Evolutionary conservation across 2,329 filamentous ascomycete genomes (phyloP), one percentile per base, ranked within the genome.

Genomic region (Trichophyton mentagrophytes): DNA sequence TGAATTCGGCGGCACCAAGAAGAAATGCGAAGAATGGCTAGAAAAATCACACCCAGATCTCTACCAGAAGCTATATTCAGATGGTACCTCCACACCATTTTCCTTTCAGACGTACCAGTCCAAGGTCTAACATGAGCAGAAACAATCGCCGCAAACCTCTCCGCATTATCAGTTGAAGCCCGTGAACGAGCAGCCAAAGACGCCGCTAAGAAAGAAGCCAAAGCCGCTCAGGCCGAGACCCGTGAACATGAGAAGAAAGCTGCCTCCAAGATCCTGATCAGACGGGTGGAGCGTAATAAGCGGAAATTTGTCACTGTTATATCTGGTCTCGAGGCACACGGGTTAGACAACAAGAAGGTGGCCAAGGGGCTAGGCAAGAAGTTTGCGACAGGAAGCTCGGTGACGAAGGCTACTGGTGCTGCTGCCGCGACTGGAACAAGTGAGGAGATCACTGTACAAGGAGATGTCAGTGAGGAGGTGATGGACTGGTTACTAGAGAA

Each of bases 331-430:
- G 93, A 99, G 73, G 85, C 87, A 0, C 95, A 96, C 70, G 90
- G 90, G 0, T 75, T 97, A 47, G 92, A 97, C 61, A 81, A 96
- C 69, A 99, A 99, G 76, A 97, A 96, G 78, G 80, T 95, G 6
- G 86, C 91, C 62, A 97, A 97, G 79, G 93, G 97, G 70, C 86
- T 97, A 67, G 93, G 93, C 64, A 99, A 97, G 83, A 97, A 96
- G 77, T 97, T 99, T 71, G 93, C 93, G 33, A 97, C 93, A 8
- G 93, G 93, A 0, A 87, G 86, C 15, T 91, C 87, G 51, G 93
- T 99, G 51, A 97, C 92, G 7, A 96, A 96, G 77, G 83, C 88
- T 1, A 82, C 90, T 0, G 85, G 85, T 60, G 90, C 89, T 22
- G 88, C 88, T 13, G 51, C 51, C 15, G 51, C 51, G 6, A 33